These are phyloP conservation scores for Malus sylvestris DNA, from an alignment of 306 rosid genomes.

Conservation along the genomic window DNA sequence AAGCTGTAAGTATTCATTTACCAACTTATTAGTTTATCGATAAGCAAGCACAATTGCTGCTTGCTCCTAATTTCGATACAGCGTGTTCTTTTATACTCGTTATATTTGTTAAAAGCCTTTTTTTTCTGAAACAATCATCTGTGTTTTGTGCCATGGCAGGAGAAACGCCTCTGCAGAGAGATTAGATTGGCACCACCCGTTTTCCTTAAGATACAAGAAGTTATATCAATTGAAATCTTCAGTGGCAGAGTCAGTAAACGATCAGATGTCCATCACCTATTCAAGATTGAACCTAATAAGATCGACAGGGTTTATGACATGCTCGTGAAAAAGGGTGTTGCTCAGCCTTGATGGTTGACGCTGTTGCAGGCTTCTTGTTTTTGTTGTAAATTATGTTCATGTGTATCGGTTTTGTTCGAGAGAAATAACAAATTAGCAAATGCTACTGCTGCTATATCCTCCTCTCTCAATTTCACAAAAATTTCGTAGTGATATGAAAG, in stretches of 20 bases:
- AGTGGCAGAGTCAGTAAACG: slow-evolving; percentile 48
- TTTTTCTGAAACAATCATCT: background rate
- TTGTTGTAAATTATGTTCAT: slow-evolving; percentile 7
- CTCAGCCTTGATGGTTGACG: slow-evolving; percentile 39
- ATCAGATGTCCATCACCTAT: slow-evolving; percentile 72
- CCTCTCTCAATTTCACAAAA: background rate
- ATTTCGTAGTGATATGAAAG: background rate
- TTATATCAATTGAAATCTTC: slow-evolving; percentile 52
- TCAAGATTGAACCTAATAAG: slow-evolving; percentile 63
- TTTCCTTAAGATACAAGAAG: slow-evolving; percentile 75
- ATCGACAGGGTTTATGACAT: slow-evolving; percentile 78
- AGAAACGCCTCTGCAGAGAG: slow-evolving; percentile 70
- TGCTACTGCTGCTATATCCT: background rate
- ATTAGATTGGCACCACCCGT: slow-evolving; percentile 48
- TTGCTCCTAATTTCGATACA: background rate
- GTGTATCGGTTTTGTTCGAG: slow-evolving; percentile 10
- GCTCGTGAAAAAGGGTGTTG: slow-evolving; percentile 81
- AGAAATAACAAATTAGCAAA: slow-evolving; percentile 2
- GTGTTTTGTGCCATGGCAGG: slow-evolving; percentile 40
- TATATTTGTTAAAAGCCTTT: background rate
- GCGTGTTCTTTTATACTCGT: background rate
- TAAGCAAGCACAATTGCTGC: background rate
- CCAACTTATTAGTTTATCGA: background rate
- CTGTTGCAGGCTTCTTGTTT: background rate
- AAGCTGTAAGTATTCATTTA: slow-evolving; percentile 54